Base-by-base conservation (phyloP, 805 yeast species). In the Pichia phayaonensis region DNA sequence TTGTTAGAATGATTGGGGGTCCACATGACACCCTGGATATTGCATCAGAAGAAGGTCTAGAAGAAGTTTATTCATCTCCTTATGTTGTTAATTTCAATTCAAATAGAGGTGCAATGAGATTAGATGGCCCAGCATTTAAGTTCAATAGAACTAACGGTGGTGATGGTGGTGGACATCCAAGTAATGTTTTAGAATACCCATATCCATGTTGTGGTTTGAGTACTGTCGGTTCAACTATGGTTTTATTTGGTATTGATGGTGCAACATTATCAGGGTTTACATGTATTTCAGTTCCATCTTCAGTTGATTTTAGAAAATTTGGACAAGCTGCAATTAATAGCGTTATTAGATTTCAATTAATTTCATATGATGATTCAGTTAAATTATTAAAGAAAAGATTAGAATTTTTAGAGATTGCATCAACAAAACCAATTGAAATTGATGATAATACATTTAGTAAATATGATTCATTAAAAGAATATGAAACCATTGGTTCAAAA, bases 281-380 rank as follows among this genome's bases (percentile, higher is more conserved):
- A 11, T 61, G 65, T 54, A 42, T 61, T 42, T 49, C 61, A n/a
- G 60, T 59, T 41, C 65, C 67, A 8, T 48, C 47, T 20, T 49
- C 51, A 42, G 57, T 51, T 18, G 67, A 67, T 62, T 56, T 59
- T 60, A 48, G 72, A 68, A 54, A 68, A 61, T 57, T 66, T 65
- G 66, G 72, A 56, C 57, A 60, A 53, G 56, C 61, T 56, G 60
- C 63, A 53, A 54, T 66, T 59, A 58, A 61, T 46, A 44, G 67
- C 53, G 42, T 47, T 15, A 47, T 63, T 16, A 44, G 43, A 15
- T 63, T 64, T 24, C 47, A 59, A 39, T 47, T 53, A 6, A 51
- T 63, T 12, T 53, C 58, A 29, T 61, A 56, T 40, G 29, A 51
- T 23, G 68, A 62, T 52, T 56, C 68, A 4, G 8, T 64, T 12